phyloP scores from a whole-genome alignment of 2,329 filamentous ascomycete species.

The Nemania sp. region DNA sequence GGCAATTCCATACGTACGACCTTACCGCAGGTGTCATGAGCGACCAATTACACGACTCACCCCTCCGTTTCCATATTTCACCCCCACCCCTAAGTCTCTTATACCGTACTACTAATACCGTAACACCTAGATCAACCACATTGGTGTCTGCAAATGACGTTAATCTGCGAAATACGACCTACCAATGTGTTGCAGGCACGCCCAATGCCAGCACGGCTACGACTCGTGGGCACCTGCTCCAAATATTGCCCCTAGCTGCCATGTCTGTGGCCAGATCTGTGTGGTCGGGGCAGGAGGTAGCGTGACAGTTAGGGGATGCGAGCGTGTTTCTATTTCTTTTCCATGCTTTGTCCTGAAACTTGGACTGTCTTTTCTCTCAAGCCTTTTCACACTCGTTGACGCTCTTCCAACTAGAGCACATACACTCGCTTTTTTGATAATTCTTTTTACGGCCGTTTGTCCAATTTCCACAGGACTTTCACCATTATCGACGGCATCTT shows the following conservation, averaged over 20 bases:
- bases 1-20: too few species aligned
- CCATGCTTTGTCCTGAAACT: constrained; percentile 15
- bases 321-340: constrained; percentile 6
- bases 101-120: too few species aligned
- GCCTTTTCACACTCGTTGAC: constrained; percentile 29
- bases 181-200: constrained; percentile 7
- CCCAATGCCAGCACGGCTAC: constrained; percentile 4
- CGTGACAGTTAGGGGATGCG: not conserved
- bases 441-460: constrained; percentile 16
- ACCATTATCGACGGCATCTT: constrained; percentile 12
- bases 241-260: not conserved
- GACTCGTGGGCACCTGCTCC: constrained; percentile 4
- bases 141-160: constrained; percentile 20
- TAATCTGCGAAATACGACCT: not conserved
- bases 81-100: not conserved
- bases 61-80: constrained; percentile 5
- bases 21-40: too few species aligned
- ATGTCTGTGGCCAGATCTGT: not conserved
- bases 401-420: constrained; percentile 28
- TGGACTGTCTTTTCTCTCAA: constrained; percentile 20
- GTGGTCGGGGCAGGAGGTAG: too few species aligned
- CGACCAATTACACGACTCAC: not conserved
- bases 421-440: constrained; percentile 38
- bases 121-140: too few species aligned
- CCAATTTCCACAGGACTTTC: constrained; percentile 16